Base-by-base conservation (phyloP, 2,329 filamentous ascomycete species). In the Bipolaris victoriae region DNA sequence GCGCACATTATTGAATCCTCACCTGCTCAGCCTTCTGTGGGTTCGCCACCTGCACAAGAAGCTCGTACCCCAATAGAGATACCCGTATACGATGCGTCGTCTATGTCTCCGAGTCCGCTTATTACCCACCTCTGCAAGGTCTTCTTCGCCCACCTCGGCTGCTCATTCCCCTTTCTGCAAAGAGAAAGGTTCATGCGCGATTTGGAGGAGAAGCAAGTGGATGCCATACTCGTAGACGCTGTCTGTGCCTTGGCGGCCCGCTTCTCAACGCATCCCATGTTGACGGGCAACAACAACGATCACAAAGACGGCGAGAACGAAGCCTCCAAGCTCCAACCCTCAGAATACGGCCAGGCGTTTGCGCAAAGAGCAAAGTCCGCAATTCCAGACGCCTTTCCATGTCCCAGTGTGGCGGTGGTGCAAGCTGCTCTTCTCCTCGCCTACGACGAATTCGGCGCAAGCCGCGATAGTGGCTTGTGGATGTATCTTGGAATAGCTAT, bases 401-500 rank as follows among this genome's bases (percentile, higher is more conserved):
- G 90, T 60, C 92, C 92, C 0, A 92, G 88, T 2, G 88, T 96
- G 1, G 89, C 90, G 22, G 91, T 91, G 9, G 90, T 95, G 0
- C 92, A 96, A 67, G 91, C 92, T 0, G 92, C 89, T 47, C 77
- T 96, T 10, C 79, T 97, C 26, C 85, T 97, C 77, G 92, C 91
- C 0, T 96, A 96, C 69, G 91, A 96, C 64, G 89, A 93, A 41
- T 96, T 97, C 65, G 92, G 92, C 1, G 90, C 90, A 10, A 91
- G 91, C 63, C 90, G 93, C 66, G 92, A 96, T 69, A 96, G 91
- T 72, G 91, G 91, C 0, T 77, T 97, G 6, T 97, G 92, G 92
- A 96, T 96, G 91, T 96, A 96, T 70, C 81, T 96, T 1, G 92
- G 92, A 0, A 88, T 94, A 49, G 89, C 92, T 0, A 96, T 96